Base-by-base conservation (phyloP, 495 filamentous ascomycete species). In the Penicillium angulare region DNA sequence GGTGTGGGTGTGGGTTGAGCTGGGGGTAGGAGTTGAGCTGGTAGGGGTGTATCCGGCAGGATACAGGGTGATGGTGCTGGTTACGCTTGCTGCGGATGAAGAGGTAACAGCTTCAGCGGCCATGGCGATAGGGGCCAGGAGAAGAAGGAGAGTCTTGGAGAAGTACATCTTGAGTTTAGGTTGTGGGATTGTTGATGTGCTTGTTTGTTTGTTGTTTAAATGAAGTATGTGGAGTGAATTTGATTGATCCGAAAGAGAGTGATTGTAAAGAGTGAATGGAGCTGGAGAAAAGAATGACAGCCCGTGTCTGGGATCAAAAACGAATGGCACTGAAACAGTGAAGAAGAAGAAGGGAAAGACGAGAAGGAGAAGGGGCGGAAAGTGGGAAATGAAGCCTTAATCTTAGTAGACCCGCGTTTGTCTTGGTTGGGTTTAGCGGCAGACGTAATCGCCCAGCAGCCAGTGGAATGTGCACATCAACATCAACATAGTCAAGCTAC, bases 191-290 rank as follows among this genome's bases (percentile, higher is more conserved):
- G 36, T 55, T 45, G 33, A 43, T 55, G 16, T 49, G 52, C 36
- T 26, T 50, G 17, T 29, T 52, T 26, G 20, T n/a, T n/a, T 27
- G 46, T 18, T 46, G 36, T 21, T 42, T 12, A 17, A 42, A 20
- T 52, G 35, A 31, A 43, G 41, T 49, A 29, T 43, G 49, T 13
- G 8, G 38, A 24, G 23, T 43, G 46, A 40, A 13, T 24, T 52
- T 39, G 42, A 33, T n/a, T 32, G 9, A 23, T 22, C 2, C 23
- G 1, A 3, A 43, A 27, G 42, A 32, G 24, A 20, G n/a, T 23
- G 17, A n/a, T n/a, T n/a, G n/a, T n/a, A 73, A 66, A 59, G 68
- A 73, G 56, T 56, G 70, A 64, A 67, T 70, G 57, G 60, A 64
- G 60, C 65, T 67, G 64, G 17, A 53, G 9, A 35, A 15, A 61